Conservation (phyloP, 129 eudicot genomes). For the Pulicaria dysenterica region DNA sequence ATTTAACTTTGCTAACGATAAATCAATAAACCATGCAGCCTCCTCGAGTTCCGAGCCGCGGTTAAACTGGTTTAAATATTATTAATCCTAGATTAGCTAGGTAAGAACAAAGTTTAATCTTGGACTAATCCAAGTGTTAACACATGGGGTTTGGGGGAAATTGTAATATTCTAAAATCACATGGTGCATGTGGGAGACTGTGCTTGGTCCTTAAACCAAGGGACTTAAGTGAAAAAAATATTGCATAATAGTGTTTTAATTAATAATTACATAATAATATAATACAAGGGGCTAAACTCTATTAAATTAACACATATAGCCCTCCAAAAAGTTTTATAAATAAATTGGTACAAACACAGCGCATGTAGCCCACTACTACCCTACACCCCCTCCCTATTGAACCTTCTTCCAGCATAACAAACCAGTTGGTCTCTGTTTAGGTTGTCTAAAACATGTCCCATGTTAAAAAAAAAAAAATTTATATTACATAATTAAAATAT, state of each 20-base stretch:
- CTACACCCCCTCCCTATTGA: slow-evolving; percentile 34
- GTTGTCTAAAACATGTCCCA: slow-evolving; percentile 38
- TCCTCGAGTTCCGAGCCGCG: slow-evolving; percentile 43
- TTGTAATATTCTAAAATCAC: slow-evolving; percentile 50
- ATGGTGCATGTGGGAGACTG: slow-evolving; percentile 92
- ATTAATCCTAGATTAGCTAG: slow-evolving; percentile 25
- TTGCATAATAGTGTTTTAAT: slow-evolving; percentile 9
- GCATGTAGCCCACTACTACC: slow-evolving; percentile 45
- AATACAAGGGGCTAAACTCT: slow-evolving; percentile 36
- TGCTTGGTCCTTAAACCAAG: slow-evolving; percentile 53
- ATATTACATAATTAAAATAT: not conserved
- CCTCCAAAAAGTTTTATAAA: slow-evolving; percentile 34
- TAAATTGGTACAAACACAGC: slow-evolving; percentile 39
- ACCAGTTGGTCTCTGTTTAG: slow-evolving; percentile 39
- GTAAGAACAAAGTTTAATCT: slow-evolving; percentile 57
- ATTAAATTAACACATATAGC: slow-evolving; percentile 31
- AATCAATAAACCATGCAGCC: slow-evolving; percentile 27
- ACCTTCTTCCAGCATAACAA: slow-evolving; percentile 41
- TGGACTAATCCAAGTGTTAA: slow-evolving; percentile 55
- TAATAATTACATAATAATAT: not conserved
- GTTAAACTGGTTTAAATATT: not conserved
- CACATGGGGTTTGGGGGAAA: slow-evolving; percentile 41
- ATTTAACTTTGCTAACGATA: not conserved
- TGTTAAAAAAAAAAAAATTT: not conserved
- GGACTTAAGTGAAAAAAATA: slow-evolving; percentile 14